These are phyloP conservation scores for Phycomyces blakesleeanus DNA, from an alignment of 192 early-diverging fungal genomes.

Conservation along the genomic window DNA sequence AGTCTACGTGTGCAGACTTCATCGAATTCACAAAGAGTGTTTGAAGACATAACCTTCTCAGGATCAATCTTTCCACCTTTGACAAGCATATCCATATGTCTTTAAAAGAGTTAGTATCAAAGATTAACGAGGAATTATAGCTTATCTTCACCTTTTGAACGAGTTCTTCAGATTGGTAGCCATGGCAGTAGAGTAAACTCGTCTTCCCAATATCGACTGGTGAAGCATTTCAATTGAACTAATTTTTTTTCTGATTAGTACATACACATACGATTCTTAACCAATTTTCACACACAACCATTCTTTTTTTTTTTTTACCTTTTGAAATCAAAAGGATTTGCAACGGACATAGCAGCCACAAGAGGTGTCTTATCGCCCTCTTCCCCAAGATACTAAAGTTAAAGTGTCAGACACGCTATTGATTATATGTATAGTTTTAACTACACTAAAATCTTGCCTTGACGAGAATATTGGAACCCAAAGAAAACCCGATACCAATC, in stretches of 20 bases:
- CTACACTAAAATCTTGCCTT: conserved; percentile 47
- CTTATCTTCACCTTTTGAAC: conserved; percentile 33
- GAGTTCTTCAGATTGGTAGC: conserved; percentile 42
- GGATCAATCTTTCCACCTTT: conserved; percentile 45
- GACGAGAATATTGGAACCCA: conserved; percentile 89
- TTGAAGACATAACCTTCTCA: conserved; percentile 49
- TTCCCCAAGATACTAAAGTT: conserved; percentile 71
- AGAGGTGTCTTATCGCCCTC: conserved; percentile 72
- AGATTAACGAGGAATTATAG: conserved; percentile 3
- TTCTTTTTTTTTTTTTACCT: conserved; percentile 28
- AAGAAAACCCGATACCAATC: conserved; percentile 82
- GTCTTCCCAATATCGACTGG: conserved; percentile 37
- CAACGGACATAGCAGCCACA: conserved; percentile 70
- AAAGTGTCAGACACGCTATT: not conserved
- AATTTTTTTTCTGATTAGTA: conserved; percentile 7
- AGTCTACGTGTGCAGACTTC: conserved; percentile 64
- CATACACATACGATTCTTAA: not conserved
- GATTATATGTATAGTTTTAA: too few relatives aligned
- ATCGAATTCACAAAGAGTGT: conserved; percentile 80
- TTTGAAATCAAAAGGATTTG: conserved; percentile 85
- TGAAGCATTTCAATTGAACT: conserved; percentile 36
- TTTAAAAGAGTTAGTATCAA: conserved; percentile 1
- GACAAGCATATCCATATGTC: conserved; percentile 40
- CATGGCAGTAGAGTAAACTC: conserved; percentile 48
- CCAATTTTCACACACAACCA: too few relatives aligned